A percentile compares a stretch with the other conserved stretches of the same genome.
These are phyloP conservation scores for Silene coronaria DNA, from an alignment of 179 eudicot species.

Conservation along the genomic window DNA sequence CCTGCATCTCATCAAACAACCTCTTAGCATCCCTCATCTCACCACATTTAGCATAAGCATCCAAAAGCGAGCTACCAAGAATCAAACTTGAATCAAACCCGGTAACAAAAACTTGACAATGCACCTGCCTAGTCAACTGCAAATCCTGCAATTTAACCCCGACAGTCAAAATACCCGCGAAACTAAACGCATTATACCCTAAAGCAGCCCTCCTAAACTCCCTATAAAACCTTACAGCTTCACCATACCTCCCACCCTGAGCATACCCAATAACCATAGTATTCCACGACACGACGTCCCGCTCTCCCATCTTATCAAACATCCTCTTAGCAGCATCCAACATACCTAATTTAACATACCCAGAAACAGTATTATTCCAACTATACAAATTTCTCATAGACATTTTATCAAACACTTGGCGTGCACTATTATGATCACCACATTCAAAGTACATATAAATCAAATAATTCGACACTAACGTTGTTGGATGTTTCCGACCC, in stretches of 20 bases:
- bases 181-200: conserved; percentile 54
- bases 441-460: conserved; percentile 59
- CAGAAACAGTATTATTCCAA: conserved; percentile 74
- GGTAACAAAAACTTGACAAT: conserved; percentile 48
- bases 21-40: conserved; percentile 48
- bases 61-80: conserved; percentile 61
- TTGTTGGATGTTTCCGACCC: conserved; percentile 48
- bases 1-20: conserved; percentile 57
- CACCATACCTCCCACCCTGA: conserved; percentile 35
- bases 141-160: conserved; percentile 51
- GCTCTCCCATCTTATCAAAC: conserved; percentile 54
- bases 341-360: conserved; percentile 65
- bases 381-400: conserved; percentile 52
- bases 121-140: conserved; percentile 49
- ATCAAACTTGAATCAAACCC: conserved; percentile 53
- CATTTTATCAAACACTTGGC: conserved; percentile 75
- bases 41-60: conserved; percentile 63
- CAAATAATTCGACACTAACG: conserved; percentile 52
- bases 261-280: conserved; percentile 66
- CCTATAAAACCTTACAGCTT: conserved; percentile 45
- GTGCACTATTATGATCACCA: conserved; percentile 47
- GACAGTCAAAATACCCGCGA: conserved; percentile 60
- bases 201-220: conserved; percentile 39
- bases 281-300: conserved; percentile 70
- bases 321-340: conserved; percentile 43